Conservation (phyloP, 2,329 filamentous ascomycete species). For the Clonostachys rosea region DNA sequence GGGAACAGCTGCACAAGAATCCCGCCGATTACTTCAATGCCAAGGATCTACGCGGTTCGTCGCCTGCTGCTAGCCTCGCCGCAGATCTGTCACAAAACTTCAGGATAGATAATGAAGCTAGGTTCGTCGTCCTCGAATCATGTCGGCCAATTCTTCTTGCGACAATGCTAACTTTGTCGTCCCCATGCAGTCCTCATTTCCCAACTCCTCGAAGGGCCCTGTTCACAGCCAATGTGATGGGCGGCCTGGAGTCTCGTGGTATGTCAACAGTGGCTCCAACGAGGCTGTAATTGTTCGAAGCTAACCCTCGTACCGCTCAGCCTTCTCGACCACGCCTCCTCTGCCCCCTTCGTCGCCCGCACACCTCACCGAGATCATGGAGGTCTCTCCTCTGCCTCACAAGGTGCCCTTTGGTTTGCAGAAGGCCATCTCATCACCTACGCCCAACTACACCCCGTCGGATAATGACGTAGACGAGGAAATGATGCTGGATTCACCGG, state of each 20-base stretch:
- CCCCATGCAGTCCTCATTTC: slow-evolving; percentile 26
- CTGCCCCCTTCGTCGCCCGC: slow-evolving; percentile 78
- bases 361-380: slow-evolving; percentile 73
- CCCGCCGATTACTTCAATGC: slow-evolving; percentile 76
- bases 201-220: slow-evolving; percentile 33
- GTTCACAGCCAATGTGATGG: slow-evolving; percentile 31
- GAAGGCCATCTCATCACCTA: slow-evolving; percentile 68
- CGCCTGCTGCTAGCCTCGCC: slow-evolving; percentile 84
- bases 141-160: too few relatives aligned
- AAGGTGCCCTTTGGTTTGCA: slow-evolving; percentile 67
- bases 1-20: slow-evolving; percentile 62
- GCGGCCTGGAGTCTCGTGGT: slow-evolving; percentile 27
- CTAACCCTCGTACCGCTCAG: slow-evolving; percentile 31
- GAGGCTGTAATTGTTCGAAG: background rate
- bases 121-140: slow-evolving; percentile 49
- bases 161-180: slow-evolving; percentile 1
- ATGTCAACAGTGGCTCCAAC: slow-evolving; percentile 6
- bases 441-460: slow-evolving; percentile 48
- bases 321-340: slow-evolving; percentile 78
- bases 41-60: slow-evolving; percentile 76
- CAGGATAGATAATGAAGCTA: slow-evolving; percentile 77
- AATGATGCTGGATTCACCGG: slow-evolving; percentile 54
- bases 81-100: slow-evolving; percentile 97
- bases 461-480: slow-evolving; percentile 38
- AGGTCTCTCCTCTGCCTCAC: slow-evolving; percentile 89